These are phyloP conservation scores for Tetraselmis striata DNA, from an alignment of 139 green algal species.

Conservation along the genomic window DNA sequence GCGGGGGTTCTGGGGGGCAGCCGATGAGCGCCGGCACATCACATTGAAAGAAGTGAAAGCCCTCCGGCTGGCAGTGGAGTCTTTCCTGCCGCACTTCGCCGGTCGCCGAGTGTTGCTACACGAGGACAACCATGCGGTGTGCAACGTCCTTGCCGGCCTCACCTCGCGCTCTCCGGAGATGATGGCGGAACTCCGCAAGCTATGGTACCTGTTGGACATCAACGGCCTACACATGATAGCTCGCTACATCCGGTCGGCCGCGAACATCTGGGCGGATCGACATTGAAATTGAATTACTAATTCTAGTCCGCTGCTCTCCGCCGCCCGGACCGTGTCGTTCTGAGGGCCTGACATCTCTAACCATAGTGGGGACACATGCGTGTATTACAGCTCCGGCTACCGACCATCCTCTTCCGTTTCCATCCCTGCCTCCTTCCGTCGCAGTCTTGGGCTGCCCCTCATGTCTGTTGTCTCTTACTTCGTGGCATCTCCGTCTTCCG, in stretches of 20 bases:
- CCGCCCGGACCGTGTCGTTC: too few species aligned
- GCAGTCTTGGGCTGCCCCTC: too few species aligned
- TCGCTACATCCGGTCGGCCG: neutral
- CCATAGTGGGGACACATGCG: too few species aligned
- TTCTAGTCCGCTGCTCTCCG: too few species aligned
- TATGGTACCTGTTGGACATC: neutral
- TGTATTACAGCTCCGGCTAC: too few species aligned
- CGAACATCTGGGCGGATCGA: neutral
- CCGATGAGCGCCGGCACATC: neutral
- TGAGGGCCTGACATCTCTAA: too few species aligned
- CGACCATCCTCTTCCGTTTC: too few species aligned
- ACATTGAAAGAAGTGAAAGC: neutral
- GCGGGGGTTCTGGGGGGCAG: neutral
- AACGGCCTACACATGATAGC: neutral
- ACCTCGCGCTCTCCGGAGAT: neutral
- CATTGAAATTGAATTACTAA: too few species aligned
- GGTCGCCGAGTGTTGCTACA: neutral
- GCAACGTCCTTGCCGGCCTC: neutral
- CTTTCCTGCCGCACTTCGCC: neutral
- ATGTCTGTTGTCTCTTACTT: too few species aligned
- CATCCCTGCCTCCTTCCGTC: too few species aligned
- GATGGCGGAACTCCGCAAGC: neutral
- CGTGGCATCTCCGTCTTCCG: too few species aligned
- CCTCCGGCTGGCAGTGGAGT: neutral
- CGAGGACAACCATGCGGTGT: neutral